Percentiles rank a stretch among this genome's conserved stretches.
Conservation (phyloP, 148 eudicot genomes). For the Chenopodium quinoa region DNA sequence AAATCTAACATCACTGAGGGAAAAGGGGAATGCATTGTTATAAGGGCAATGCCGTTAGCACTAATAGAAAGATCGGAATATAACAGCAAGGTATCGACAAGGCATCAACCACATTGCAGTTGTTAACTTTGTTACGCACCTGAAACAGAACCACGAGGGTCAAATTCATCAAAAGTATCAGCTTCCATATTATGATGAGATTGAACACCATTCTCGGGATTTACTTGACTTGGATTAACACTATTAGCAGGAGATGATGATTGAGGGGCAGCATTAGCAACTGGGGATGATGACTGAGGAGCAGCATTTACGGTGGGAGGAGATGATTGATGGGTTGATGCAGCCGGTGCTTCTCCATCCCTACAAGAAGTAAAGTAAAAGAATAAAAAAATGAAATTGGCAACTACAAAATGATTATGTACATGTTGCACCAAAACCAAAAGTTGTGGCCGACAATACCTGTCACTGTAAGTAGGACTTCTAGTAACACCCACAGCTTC, state of each 20-base stretch:
- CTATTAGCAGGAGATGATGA: conserved; percentile 39
- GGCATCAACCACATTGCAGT: neutral
- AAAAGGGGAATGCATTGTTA: neutral
- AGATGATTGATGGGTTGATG: conserved; percentile 57
- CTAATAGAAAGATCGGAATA: neutral
- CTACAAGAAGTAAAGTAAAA: conserved; percentile 29
- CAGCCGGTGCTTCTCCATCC: conserved; percentile 63
- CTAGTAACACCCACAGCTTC: conserved; percentile 71
- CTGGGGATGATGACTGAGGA: conserved; percentile 26
- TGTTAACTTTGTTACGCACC: conserved; percentile 33
- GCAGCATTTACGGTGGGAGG: conserved; percentile 35
- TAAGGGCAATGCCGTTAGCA: neutral
- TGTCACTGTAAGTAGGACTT: conserved; percentile 67
- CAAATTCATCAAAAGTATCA: conserved; percentile 80
- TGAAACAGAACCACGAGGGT: conserved; percentile 72
- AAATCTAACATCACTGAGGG: neutral
- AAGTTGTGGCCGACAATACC: conserved; percentile 27
- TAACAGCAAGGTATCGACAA: neutral
- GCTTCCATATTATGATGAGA: conserved; percentile 41
- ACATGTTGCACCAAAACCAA: neutral
- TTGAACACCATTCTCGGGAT: conserved; percentile 27
- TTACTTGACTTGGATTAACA: conserved; percentile 36
- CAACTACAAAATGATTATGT: conserved; percentile 13
- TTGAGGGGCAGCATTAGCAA: conserved; percentile 41
- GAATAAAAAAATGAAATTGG: conserved; percentile 3